Evolutionary conservation across 2,329 filamentous ascomycete species (phyloP).

Genomic region (Podosphaera aphanis): DNA sequence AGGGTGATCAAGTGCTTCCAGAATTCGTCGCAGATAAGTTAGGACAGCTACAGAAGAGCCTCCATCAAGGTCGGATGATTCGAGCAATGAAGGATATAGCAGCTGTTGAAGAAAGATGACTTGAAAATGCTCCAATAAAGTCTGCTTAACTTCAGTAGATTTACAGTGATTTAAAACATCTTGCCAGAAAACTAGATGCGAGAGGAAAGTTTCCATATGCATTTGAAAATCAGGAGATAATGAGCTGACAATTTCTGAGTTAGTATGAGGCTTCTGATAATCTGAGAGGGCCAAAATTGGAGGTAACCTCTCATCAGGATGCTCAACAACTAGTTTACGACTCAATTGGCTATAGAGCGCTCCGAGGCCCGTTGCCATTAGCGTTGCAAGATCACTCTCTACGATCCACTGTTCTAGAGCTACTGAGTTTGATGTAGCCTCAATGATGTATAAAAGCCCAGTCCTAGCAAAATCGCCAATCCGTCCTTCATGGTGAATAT

Average conservation of each 20-base stretch:
- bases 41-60: conserved; percentile 90
- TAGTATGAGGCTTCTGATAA: conserved; percentile 49
- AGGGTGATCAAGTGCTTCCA: conserved; percentile 77
- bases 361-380: conserved; percentile 90
- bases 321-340: conserved; percentile 60
- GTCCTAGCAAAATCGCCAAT: conserved; percentile 92
- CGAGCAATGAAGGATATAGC: conserved; percentile 81
- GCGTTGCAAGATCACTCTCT: conserved; percentile 80
- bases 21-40: conserved; percentile 73
- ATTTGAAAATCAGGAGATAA: conserved; percentile 53
- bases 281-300: conserved; percentile 76
- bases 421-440: conserved; percentile 64
- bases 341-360: conserved; percentile 44
- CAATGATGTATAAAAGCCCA: conserved; percentile 83
- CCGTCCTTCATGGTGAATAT: conserved; percentile 85
- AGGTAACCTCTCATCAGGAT: conserved; percentile 51
- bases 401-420: conserved; percentile 88
- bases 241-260: conserved; percentile 49
- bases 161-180: conserved; percentile 90
- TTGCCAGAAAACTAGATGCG: conserved; percentile 92
- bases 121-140: conserved; percentile 86
- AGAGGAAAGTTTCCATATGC: conserved; percentile 84
- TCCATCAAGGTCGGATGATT: conserved; percentile 91
- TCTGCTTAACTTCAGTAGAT: conserved; percentile 77
- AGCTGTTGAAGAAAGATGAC: conserved; percentile 89